A percentile compares a stretch with the other conserved stretches of the same genome.
Evolutionary conservation across 495 filamentous ascomycete species (phyloP).

Genomic region (Astrocystis sublimbata): DNA sequence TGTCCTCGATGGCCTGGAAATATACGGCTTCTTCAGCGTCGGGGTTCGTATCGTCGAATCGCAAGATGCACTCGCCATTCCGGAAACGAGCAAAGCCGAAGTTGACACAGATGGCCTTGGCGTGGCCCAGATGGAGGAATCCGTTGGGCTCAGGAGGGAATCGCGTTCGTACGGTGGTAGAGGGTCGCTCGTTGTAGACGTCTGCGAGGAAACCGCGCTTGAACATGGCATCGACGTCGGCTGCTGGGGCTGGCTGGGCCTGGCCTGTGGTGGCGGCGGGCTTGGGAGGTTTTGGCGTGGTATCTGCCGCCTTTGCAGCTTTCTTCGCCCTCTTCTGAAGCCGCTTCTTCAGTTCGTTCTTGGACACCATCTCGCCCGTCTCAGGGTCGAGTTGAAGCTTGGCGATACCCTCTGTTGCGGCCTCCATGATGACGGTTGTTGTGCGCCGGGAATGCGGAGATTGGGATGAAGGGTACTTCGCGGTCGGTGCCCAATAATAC

Average conservation of each 20-base stretch:
- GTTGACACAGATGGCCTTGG: neutral
- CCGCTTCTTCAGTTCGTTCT: constrained; percentile 66
- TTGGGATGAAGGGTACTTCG: no score
- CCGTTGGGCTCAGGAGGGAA: neutral
- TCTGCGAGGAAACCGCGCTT: neutral
- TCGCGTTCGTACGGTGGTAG: neutral
- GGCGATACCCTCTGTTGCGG: constrained; percentile 52
- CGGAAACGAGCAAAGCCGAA: neutral
- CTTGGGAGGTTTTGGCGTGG: neutral
- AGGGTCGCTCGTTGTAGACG: neutral
- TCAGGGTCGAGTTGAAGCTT: constrained; percentile 66
- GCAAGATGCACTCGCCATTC: neutral
- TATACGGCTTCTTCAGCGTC: constrained; percentile 74
- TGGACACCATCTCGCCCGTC: constrained; percentile 67
- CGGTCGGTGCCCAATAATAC: no score
- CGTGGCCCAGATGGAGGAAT: neutral
- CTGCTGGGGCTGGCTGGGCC: neutral
- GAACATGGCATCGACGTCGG: neutral
- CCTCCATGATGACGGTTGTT: no score
- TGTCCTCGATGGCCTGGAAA: constrained; percentile 71
- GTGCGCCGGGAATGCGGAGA: no score
- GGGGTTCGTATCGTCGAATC: constrained; percentile 80
- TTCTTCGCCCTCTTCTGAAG: constrained; percentile 47
- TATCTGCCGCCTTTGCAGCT: neutral
- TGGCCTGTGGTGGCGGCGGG: neutral